Evolutionary conservation across 345 rosid species (phyloP), one percentile per base, ranked within the genome.

Genomic region (Ceriops tagal): DNA sequence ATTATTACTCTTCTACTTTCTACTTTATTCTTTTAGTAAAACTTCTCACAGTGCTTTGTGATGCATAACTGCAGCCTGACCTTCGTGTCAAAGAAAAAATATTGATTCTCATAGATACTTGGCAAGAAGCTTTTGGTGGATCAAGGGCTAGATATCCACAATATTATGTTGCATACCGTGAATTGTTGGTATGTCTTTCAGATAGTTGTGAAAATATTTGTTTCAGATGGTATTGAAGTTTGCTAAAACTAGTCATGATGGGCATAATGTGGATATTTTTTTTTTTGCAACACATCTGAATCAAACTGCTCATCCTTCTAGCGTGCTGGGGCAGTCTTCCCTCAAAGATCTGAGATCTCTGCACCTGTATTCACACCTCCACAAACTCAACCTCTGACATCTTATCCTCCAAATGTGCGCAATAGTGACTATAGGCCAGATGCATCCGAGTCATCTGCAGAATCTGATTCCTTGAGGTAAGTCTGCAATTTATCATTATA

Each of bases 121-220:
- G 99, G 99, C 99, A 96, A 90, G 99, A 96, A 81, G 98, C 97
- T 64, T 96, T 96, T 77, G 99, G 98, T 70, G 98, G 97, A 51
- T 77, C 98, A 30, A 88, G 95, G 81, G 92, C 99, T 65, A 92
- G 98, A 89, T 92, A 90, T 89, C 95, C 99, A 49, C 99, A 96
- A 77, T 96, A 92, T 78, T 92, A 83, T 87, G 88, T 90, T 31
- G 98, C 90, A 75, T 96, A 96, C 80, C 99, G 92, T 79, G 99
- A 96, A 81, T 83, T 96, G 82, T 73, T 92, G 99, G 99, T 96
- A 88, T 30, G 88, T 78, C 53, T 74, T 24, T 58, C 56, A 31
- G 60, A 75, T 60, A 67, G 28, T 39, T 43, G 9, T 43, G 49
- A 11, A 13, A 43, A 11, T 43, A 43, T 43, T 18, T 43, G 49